These are phyloP conservation scores for Suillus weaverae DNA, from an alignment of 768 basidiomycete species.

Conservation along the genomic window DNA sequence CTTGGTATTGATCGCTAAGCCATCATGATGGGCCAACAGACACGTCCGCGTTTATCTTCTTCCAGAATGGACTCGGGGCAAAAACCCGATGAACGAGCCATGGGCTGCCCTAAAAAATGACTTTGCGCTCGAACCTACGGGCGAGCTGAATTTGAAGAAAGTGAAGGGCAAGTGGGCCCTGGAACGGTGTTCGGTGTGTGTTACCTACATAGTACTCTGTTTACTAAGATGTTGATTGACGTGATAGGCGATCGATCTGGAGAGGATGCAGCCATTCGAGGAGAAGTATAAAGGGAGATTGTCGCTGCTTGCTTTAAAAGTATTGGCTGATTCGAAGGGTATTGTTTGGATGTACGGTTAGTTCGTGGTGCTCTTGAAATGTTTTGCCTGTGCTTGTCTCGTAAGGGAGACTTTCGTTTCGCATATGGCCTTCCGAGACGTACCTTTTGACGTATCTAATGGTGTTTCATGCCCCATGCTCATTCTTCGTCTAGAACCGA, in stretches of 20 bases:
- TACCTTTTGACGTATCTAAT: constrained; percentile 22
- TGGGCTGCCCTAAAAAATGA: constrained; percentile 28
- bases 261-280: constrained; percentile 1
- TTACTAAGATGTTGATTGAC: no score
- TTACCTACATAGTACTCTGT: background rate
- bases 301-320: background rate
- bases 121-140: constrained; percentile 25
- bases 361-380: background rate
- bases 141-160: constrained; percentile 18
- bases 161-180: constrained; percentile 26
- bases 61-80: constrained; percentile 28
- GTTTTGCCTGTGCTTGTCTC: background rate
- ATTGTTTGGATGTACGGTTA: constrained; percentile 21
- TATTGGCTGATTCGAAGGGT: background rate
- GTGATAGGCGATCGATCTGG: background rate
- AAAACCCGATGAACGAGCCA: constrained; percentile 28
- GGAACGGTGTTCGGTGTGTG: background rate
- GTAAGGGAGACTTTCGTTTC: background rate
- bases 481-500: constrained; percentile 23
- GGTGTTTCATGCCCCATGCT: constrained; percentile 7
- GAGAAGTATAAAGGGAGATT: background rate
- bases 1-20: background rate
- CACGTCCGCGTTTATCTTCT: constrained; percentile 35
- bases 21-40: constrained; percentile 8
- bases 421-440: constrained; percentile 11